Conservation (phyloP, 176 grass and related monocot species). For the Aechmea fasciata region DNA sequence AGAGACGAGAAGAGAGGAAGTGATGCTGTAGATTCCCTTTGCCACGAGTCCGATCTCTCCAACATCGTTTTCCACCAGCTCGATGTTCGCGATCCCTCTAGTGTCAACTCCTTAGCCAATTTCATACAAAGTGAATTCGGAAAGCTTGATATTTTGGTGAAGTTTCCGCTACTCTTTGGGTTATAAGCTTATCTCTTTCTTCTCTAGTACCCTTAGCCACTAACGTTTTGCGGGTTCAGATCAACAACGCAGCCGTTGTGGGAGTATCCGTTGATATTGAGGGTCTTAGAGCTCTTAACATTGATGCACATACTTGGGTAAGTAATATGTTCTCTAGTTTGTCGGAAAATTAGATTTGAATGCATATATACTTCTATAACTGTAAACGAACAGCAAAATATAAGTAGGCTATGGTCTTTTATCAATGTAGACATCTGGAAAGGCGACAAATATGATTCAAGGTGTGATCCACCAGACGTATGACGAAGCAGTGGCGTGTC, state of each 20-base stretch:
- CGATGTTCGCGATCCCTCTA: constrained; percentile 20
- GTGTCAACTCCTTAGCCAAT: constrained; percentile 22
- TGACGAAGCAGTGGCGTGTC: constrained; percentile 33
- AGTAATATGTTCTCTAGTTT: too few species aligned
- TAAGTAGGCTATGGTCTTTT: neutral
- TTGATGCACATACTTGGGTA: constrained; percentile 49
- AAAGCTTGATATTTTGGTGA: constrained; percentile 42
- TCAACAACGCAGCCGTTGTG: constrained; percentile 30
- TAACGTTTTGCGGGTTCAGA: constrained; percentile 17
- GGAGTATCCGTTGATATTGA: constrained; percentile 32
- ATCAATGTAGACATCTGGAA: constrained; percentile 50
- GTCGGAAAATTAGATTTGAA: too few species aligned
- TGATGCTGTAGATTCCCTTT: constrained; percentile 19
- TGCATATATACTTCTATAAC: too few species aligned
- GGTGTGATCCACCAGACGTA: constrained; percentile 42
- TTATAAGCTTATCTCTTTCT: neutral
- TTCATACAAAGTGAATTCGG: constrained; percentile 29
- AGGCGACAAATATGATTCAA: constrained; percentile 42
- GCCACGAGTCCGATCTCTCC: constrained; percentile 1
- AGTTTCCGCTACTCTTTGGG: neutral
- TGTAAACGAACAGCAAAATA: neutral
- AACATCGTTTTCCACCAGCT: constrained; percentile 35
- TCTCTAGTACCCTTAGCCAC: neutral
- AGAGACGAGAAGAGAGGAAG: constrained; percentile 31
- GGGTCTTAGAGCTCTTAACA: constrained; percentile 45